phyloP scores from a whole-genome alignment of 805 yeast species.

The Wickerhamiella spandovensis region DNA sequence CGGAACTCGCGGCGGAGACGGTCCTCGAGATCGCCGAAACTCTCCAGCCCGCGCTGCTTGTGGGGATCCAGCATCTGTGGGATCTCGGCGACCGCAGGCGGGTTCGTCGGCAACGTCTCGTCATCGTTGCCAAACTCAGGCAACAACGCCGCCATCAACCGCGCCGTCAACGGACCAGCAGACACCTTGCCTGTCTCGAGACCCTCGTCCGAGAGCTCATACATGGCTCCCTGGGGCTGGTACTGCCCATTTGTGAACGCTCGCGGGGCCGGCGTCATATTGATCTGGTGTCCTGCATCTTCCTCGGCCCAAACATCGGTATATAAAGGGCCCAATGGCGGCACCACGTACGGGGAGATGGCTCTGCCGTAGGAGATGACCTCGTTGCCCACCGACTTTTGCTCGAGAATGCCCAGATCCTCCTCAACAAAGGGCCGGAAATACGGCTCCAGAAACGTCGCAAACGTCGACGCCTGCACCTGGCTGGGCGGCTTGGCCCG shows the following conservation, averaged over 20 bases:
- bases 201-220: constrained; percentile 10
- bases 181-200: constrained; percentile 65
- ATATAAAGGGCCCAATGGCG: constrained; percentile 73
- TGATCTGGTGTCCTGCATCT: constrained; percentile 38
- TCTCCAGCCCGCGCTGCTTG: constrained; percentile 31
- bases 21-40: constrained; percentile 74
- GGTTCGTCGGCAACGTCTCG: constrained; percentile 27
- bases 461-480: constrained; percentile 81
- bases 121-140: constrained; percentile 18
- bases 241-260: constrained; percentile 3
- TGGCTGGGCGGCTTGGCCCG: constrained; percentile 77
- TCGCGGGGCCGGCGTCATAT: constrained; percentile 18
- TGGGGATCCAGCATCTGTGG: constrained; percentile 27
- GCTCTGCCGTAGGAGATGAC: constrained; percentile 20
- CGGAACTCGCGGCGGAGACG: constrained; percentile 75
- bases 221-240: constrained; percentile 10
- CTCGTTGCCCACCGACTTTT: constrained; percentile 35
- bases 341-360: constrained; percentile 57
- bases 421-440: constrained; percentile 69
- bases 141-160: constrained; percentile 70
- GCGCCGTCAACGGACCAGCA: constrained; percentile 81
- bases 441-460: constrained; percentile 72
- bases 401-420: constrained; percentile 60
- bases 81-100: constrained; percentile 4
- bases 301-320: constrained; percentile 80